Base-by-base conservation (phyloP, 2,329 filamentous ascomycete genomes). In the Fulvia fulva region DNA sequence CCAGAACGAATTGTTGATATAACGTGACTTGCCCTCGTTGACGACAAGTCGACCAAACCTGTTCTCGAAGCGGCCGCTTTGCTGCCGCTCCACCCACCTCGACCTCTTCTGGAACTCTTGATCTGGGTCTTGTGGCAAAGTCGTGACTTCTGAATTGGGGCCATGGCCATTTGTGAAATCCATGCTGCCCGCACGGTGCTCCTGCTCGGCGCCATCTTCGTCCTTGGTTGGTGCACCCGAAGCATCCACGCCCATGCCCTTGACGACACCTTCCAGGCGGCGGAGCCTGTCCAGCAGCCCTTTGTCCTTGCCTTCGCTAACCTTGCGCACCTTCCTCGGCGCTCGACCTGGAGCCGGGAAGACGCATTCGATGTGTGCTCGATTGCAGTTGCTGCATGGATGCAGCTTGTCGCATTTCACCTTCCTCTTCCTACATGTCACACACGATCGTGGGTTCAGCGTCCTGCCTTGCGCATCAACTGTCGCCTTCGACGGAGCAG, bases 341-440 rank as follows among this genome's bases (percentile, higher is more conserved):
- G 88, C 87, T 56, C 88, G 81, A 9, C 88, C 88, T 0, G 88
- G 88, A 2, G 87, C 86, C 1, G 88, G 88, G 69, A 89, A 91
- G 51, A 90, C 77, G 72, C 88, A 91, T 65, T 87, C 83, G 58
- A 88, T 88, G 65, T 86, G 77, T 43, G 86, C 87, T 63, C 87
- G 83, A 44, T 83, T 82, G 71, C 88, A 91, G 71, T 91, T 91
- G 66, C 84, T 84, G 73, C 88, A 91, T 16, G 88, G 87, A 78
- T 89, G 84, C 67, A 83, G 81, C 76, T 91, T 91, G 76, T 91
- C 87, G 78, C 88, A 91, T 68, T 87, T 87, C 55, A 91, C 88
- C 73, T 89, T 88, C 61, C 86, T 77, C 46, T 79, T 76, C 11
- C 81, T 72, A 66, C 81, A 83, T 26, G 80, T 82, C 16, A 82